Base-by-base conservation (phyloP, 805 yeast species). In the Saccharomyces mikatae region DNA sequence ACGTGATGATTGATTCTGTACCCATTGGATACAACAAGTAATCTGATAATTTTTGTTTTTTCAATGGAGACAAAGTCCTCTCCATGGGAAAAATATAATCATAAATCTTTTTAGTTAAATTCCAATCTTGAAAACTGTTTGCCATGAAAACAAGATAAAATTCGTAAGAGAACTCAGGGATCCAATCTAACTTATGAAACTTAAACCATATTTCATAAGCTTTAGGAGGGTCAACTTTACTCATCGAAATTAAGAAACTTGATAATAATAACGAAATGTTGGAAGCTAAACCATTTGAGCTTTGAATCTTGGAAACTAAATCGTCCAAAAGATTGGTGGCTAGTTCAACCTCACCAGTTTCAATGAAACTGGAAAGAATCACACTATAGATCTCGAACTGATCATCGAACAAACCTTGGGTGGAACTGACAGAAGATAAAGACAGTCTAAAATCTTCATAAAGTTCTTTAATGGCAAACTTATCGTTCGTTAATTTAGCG, bases 261-360 rank as follows among this genome's bases (percentile, higher is more conserved):
- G 83, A 75, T 32, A 81, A 60, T 9, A 81, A 62, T 47, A 66
- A 51, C 1, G 78, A 71, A 24, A 80, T 69, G 53, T 72, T 71
- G 8, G 64, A 48, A 28, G 66, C 65, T 21, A 64, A 62, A 13
- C 72, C 71, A 41, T 67, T 64, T 50, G 69, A 68, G 24, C 66
- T 61, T 60, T 73, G 74, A 60, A 75, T 75, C 48, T 79, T 78
- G 0, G 73, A 60, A 46, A 85, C 65, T 5, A 84, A 71, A 46
- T 75, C 71, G 62, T 85, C 87, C 60, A 86, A 69, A 54, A 84
- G 76, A 55, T 77, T 73, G 1, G 85, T 76, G 3, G 89, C 83
- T 46, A 77, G 60, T 8, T 73, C 71, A 41, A 75, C 58, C 58
- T 83, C 79, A 46, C 77, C 79, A 22, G 80, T 78, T 51, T 72